Evolutionary conservation across 139 green algal species (phyloP).

Genomic region (Nannochloris sp.): DNA sequence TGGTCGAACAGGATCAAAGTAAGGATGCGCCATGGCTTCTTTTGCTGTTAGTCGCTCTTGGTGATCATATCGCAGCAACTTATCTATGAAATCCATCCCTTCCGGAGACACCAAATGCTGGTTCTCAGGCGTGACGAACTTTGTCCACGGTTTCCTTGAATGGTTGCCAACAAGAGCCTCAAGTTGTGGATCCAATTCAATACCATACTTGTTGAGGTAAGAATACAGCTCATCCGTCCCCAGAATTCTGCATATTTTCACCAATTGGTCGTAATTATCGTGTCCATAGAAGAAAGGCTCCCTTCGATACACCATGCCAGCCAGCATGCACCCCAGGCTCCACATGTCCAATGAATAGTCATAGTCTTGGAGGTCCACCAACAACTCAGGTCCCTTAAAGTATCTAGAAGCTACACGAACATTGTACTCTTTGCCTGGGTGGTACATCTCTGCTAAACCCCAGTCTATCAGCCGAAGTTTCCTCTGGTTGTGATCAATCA

Average conservation of each 20-base stretch:
- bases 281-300: constrained; percentile 99
- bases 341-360: constrained; percentile 98
- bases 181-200: constrained; percentile 93
- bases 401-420: constrained; percentile 92
- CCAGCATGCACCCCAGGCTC: constrained; percentile 75
- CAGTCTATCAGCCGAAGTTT: constrained; percentile 97
- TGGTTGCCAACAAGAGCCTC: constrained; percentile 76
- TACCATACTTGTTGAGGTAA: constrained; percentile 94
- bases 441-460: constrained; percentile 98
- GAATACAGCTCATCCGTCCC: constrained; percentile 83
- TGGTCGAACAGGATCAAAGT: constrained; percentile 76
- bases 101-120: constrained; percentile 88
- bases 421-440: constrained; percentile 90
- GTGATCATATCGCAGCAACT: constrained; percentile 81
- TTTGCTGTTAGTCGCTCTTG: constrained; percentile 76
- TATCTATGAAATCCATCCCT: constrained; percentile 93
- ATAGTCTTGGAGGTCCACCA: constrained; percentile 98
- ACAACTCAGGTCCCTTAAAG: constrained; percentile 97
- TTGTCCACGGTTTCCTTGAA: constrained; percentile 82
- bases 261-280: constrained; percentile 99
- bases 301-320: constrained; percentile 89
- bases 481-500: constrained; percentile 94
- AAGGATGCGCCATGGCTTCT: constrained; percentile 93
- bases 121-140: constrained; percentile 91
- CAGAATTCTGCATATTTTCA: constrained; percentile 95